Percentiles rank a stretch among this genome's conserved stretches.
Conservation (phyloP, 805 yeast genomes). For the Lachancea sp. region DNA sequence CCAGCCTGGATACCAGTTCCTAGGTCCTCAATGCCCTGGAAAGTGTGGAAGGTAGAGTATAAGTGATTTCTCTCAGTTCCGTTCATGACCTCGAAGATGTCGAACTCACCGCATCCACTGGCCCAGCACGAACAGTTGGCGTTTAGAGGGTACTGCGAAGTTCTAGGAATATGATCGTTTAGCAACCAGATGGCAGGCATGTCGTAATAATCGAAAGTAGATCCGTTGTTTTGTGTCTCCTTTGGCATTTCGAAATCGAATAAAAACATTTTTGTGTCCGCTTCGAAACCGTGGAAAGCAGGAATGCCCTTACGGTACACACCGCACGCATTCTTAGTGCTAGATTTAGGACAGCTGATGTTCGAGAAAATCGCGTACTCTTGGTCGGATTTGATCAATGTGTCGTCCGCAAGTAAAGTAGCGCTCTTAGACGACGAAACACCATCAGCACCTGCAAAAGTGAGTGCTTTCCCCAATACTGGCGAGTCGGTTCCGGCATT, state of each 20-base stretch:
- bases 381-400: conserved; percentile 47
- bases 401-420: conserved; percentile 44
- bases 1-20: conserved; percentile 51
- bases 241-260: conserved; percentile 65
- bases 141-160: conserved; percentile 57
- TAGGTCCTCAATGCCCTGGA: conserved; percentile 56
- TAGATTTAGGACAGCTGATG: conserved; percentile 50
- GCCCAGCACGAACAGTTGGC: conserved; percentile 69
- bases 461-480: conserved; percentile 64
- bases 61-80: conserved; percentile 48
- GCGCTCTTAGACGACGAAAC: conserved; percentile 37
- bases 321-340: conserved; percentile 60
- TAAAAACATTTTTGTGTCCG: conserved; percentile 62
- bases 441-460: conserved; percentile 58
- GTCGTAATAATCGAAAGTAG: conserved; percentile 38
- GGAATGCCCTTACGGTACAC: conserved; percentile 70
- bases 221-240: conserved; percentile 38
- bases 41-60: conserved; percentile 67
- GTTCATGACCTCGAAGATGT: conserved; percentile 69
- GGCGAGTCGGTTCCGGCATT: conserved; percentile 53
- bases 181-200: conserved; percentile 76
- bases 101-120: conserved; percentile 75
- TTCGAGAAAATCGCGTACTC: conserved; percentile 59
- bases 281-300: conserved; percentile 66
- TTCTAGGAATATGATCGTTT: conserved; percentile 67